These are phyloP conservation scores for Tubosaeta sp. DNA, from an alignment of 768 basidiomycete species.

Conservation along the genomic window DNA sequence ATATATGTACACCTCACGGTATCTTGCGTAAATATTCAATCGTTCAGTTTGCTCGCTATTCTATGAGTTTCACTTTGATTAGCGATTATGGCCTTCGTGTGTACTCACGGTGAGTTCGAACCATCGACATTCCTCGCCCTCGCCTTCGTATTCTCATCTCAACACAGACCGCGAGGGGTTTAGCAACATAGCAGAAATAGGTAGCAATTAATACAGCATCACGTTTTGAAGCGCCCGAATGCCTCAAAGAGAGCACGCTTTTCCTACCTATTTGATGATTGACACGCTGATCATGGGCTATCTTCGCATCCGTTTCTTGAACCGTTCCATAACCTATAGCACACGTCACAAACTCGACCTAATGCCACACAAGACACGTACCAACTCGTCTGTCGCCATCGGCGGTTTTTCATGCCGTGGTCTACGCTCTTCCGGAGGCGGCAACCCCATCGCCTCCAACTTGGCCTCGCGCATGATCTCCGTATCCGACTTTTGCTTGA, in stretches of 20 bases:
- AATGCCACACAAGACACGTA: slow-evolving; percentile 32
- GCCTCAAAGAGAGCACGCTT: neutral
- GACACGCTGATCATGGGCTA: slow-evolving; percentile 27
- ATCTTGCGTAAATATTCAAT: too few relatives aligned
- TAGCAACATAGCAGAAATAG: too few relatives aligned
- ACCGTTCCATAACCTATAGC: slow-evolving; percentile 87
- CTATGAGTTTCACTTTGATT: too few relatives aligned
- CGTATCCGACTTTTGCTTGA: slow-evolving; percentile 80
- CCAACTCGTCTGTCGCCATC: slow-evolving; percentile 89
- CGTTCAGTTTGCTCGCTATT: too few relatives aligned
- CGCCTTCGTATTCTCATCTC: too few relatives aligned
- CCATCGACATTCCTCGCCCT: too few relatives aligned
- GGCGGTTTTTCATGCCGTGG: slow-evolving; percentile 56
- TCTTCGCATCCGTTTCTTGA: slow-evolving; percentile 93
- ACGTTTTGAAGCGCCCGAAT: neutral
- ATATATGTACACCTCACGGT: too few relatives aligned
- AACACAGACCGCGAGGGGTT: too few relatives aligned
- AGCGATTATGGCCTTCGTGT: too few relatives aligned
- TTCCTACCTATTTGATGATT: neutral
- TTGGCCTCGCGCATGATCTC: slow-evolving; percentile 87
- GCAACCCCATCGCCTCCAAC: slow-evolving; percentile 78
- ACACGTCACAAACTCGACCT: neutral
- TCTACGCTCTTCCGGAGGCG: slow-evolving; percentile 38
- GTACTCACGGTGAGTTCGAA: too few relatives aligned
- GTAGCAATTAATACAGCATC: too few relatives aligned